These are phyloP conservation scores for Ophiostoma pallidulum DNA, from an alignment of 2,329 filamentous ascomycete genomes.

Conservation along the genomic window DNA sequence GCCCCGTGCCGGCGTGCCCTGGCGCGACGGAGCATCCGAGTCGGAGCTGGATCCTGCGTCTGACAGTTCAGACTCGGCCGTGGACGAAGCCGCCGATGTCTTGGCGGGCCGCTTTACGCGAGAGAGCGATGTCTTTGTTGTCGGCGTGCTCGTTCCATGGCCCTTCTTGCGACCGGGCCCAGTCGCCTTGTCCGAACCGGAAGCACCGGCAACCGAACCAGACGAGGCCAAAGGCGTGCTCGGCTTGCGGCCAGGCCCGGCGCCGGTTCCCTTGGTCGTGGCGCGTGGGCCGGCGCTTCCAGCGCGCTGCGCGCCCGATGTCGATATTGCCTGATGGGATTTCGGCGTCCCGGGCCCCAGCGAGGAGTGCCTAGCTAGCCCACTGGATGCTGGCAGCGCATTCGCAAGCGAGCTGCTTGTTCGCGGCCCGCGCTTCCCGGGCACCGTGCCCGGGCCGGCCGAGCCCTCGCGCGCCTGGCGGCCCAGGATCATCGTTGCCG, in stretches of 20 bases:
- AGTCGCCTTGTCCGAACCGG: slow-evolving; percentile 22
- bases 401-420: slow-evolving; percentile 38
- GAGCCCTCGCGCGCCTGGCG: slow-evolving; percentile 49
- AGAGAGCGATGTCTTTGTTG: slow-evolving; percentile 51
- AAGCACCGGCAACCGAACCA: slow-evolving; percentile 6
- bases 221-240: slow-evolving; percentile 30
- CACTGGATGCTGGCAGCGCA: slow-evolving; percentile 43
- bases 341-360: slow-evolving; percentile 55
- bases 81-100: slow-evolving; percentile 50
- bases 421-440: slow-evolving; percentile 44
- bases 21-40: slow-evolving; percentile 39
- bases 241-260: slow-evolving; percentile 34
- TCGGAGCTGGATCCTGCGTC: slow-evolving; percentile 50
- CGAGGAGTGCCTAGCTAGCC: slow-evolving; percentile 52
- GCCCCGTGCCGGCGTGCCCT: slow-evolving; percentile 28
- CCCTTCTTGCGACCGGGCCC: slow-evolving; percentile 37
- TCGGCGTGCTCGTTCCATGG: slow-evolving; percentile 23
- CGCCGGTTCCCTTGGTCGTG: slow-evolving; percentile 34
- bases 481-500: slow-evolving; percentile 49
- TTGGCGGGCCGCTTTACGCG: slow-evolving; percentile 52
- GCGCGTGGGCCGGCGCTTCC: slow-evolving; percentile 53
- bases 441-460: slow-evolving; percentile 40
- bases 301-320: slow-evolving; percentile 27
- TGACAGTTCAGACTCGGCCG: slow-evolving; percentile 55
- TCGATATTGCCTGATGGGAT: slow-evolving; percentile 23